A percentile compares a stretch with the other conserved stretches of the same genome.
phyloP scores from a whole-genome alignment of 2,329 filamentous ascomycete genomes.

The Arthroderma uncinatum region DNA sequence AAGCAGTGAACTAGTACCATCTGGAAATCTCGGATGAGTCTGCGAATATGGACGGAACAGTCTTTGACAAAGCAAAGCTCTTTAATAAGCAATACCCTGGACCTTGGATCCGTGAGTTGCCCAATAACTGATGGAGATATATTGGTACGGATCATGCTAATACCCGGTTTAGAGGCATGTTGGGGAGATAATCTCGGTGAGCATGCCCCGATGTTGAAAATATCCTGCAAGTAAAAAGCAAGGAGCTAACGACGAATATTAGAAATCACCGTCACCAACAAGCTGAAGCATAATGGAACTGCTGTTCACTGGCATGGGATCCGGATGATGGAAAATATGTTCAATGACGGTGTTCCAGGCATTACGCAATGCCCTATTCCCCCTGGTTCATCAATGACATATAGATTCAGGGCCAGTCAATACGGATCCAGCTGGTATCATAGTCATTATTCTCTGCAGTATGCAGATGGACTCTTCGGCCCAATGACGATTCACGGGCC shows the following conservation, averaged over 20 bases:
- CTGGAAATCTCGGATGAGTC: constrained; percentile 9
- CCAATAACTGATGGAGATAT: not conserved
- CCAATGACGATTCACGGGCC: constrained; percentile 31
- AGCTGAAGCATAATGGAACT: constrained; percentile 14
- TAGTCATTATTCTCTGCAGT: constrained; percentile 23
- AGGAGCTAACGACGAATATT: not conserved
- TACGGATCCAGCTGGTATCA: constrained; percentile 28
- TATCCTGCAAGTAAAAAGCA: too few species aligned
- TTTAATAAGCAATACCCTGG: constrained; percentile 13
- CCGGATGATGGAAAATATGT: constrained; percentile 23
- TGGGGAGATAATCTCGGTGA: constrained; percentile 14
- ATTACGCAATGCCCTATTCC: constrained; percentile 33
- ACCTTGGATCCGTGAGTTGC: constrained; percentile 14
- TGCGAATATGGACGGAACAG: constrained; percentile 11
- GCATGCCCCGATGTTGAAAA: not conserved
- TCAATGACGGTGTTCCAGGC: constrained; percentile 24
- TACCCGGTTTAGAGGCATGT: constrained; percentile 9
- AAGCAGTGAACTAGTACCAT: constrained; percentile 2
- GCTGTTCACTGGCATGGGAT: constrained; percentile 24
- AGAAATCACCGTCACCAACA: constrained; percentile 14
- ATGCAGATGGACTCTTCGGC: constrained; percentile 24
- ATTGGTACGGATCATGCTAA: constrained; percentile 1
- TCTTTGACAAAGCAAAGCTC: constrained; percentile 10
- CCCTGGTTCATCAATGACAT: constrained; percentile 26
- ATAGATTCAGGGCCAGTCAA: constrained; percentile 22